phyloP scores from a whole-genome alignment of 495 filamentous ascomycete genomes.

The Podospora didyma region DNA sequence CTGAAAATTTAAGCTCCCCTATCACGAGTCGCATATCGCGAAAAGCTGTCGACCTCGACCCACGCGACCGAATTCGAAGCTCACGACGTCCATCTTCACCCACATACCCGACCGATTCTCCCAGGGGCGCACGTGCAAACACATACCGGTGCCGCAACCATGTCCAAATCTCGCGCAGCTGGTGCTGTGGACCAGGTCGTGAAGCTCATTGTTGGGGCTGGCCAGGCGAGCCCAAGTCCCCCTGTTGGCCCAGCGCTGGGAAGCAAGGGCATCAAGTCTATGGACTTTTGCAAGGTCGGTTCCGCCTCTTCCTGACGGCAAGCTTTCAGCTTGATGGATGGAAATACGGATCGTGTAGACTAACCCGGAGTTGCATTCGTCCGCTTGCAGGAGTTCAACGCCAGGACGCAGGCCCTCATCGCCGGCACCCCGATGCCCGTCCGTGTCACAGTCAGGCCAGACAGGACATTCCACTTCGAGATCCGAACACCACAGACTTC shows the following conservation, averaged over 20 bases:
- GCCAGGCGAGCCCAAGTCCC: conserved; percentile 94
- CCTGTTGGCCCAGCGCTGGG: conserved; percentile 95
- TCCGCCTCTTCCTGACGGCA: too few species aligned
- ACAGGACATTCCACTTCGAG: conserved; percentile 91
- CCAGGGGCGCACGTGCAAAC: not conserved
- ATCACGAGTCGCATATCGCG: not conserved
- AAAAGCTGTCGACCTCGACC: too few species aligned
- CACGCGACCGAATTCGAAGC: too few species aligned
- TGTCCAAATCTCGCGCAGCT: conserved; percentile 72
- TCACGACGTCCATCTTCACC: not conserved
- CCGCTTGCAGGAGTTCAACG: conserved; percentile 84
- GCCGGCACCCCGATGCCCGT: conserved; percentile 84
- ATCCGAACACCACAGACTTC: conserved; percentile 89
- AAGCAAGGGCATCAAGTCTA: conserved; percentile 97
- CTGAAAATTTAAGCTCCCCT: not conserved
- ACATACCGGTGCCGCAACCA: conserved; percentile 27
- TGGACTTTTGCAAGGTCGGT: conserved; percentile 98
- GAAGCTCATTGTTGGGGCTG: conserved; percentile 96
- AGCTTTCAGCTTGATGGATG: not conserved
- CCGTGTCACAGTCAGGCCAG: conserved; percentile 85
- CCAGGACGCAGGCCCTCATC: conserved; percentile 80
- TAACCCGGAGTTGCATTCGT: conserved; percentile 1
- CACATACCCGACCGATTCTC: not conserved
- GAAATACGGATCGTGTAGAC: not conserved
- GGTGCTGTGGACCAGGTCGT: conserved; percentile 70